Percentiles rank a stretch among this genome's conserved stretches.
These are phyloP conservation scores for Claviceps sp. DNA, from an alignment of 2,329 filamentous ascomycete genomes.

Conservation along the genomic window DNA sequence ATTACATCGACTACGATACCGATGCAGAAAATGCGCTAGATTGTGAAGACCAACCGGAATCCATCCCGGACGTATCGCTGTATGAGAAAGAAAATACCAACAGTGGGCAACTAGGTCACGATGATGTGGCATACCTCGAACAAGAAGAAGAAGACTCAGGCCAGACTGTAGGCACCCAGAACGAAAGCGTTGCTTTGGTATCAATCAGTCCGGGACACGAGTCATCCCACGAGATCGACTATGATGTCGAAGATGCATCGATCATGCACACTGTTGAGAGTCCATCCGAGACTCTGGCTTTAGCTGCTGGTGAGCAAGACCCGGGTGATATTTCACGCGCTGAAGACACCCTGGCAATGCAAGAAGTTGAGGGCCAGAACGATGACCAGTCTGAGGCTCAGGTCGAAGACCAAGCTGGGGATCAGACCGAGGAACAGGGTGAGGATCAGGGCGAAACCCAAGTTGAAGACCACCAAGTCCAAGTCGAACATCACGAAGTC, in stretches of 20 bases:
- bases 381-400: conserved; percentile 5
- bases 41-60: neutral
- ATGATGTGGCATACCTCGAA: conserved; percentile 6
- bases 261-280: neutral
- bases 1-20: conserved; percentile 25
- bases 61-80: neutral
- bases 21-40: conserved; percentile 10
- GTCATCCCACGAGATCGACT: conserved; percentile 22
- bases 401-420: too few relatives aligned
- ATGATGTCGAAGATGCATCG: conserved; percentile 17
- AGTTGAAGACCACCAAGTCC: too few relatives aligned
- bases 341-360: neutral
- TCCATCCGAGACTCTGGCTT: neutral
- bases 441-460: too few relatives aligned
- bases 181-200: conserved; percentile 3
- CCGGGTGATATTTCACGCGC: neutral
- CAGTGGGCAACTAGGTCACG: conserved; percentile 5
- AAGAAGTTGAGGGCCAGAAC: neutral
- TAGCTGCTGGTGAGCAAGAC: neutral
- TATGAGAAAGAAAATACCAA: neutral
- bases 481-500: too few relatives aligned
- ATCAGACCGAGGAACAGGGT: too few relatives aligned
- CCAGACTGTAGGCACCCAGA: neutral
- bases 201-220: conserved; percentile 4
- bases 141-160: conserved; percentile 2